Evolutionary conservation across 169 alveolate genomes (phyloP), one percentile per base, ranked within the genome.

Genomic region (Cryptosporidium bovis): DNA sequence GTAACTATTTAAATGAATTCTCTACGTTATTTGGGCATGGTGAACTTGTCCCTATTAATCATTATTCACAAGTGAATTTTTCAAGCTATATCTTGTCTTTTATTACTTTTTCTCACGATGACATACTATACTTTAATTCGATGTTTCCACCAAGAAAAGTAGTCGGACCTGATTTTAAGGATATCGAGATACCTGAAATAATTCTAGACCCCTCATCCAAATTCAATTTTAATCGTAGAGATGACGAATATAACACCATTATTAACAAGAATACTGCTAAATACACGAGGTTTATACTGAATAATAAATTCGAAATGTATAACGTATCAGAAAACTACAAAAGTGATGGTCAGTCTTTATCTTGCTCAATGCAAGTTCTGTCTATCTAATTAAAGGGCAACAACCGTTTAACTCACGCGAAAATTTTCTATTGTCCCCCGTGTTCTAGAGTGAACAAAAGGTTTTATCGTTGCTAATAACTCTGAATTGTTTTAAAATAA

Each of bases 111-210:
- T 40, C 77, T 10, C 60, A 56, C 13, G 64, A 44, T 16, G 87
- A 77, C 27, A 20, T 77, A 16, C n/a, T 62, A 10, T 77, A 58
- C 31, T 60, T 77, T 20, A 77, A 20, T 50, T 77, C 87, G 8
- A 64, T 77, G 8, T 77, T 77, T 36, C 87, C 87, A 15, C 55
- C 64, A 15, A 77, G 77, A 16, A 77, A 77, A 34, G 87, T 77
- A 15, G 20, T 77, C 64, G 87, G 87, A 44, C 71, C 87, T 16
- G 87, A 77, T 27, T 77, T 77, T 48, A 24, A 77, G 4, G 62
- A 77, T 31, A 31, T 56, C 10, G 27, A 27, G 2, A 62, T 77
- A 2, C 87, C 69, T 55, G 53, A 44, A 15, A 6, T 56, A 6
- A 46, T 77, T 15, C 48, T 77, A 34, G 69, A 44, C 31, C 27